phyloP scores from a whole-genome alignment of 2,329 filamentous ascomycete genomes.

The Decorospora gaudefroyi region DNA sequence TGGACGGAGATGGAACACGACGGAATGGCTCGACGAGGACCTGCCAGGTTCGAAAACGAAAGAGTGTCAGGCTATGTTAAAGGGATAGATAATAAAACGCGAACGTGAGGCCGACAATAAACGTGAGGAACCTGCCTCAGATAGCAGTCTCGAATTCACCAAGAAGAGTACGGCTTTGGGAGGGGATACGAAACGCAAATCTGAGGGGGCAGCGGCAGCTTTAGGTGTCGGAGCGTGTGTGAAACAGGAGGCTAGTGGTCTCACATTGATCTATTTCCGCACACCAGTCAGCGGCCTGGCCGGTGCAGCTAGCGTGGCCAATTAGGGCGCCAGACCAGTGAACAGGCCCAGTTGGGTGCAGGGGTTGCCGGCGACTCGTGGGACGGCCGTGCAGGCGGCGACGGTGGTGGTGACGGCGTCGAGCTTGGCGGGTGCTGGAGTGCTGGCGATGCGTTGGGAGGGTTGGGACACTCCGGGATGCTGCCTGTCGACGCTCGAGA shows the following conservation, averaged over 20 bases:
- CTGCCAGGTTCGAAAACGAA: slow-evolving; percentile 46
- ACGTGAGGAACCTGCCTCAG: slow-evolving; percentile 44
- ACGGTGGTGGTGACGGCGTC: slow-evolving; percentile 18
- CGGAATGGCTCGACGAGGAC: slow-evolving; percentile 42
- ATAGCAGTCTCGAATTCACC: slow-evolving; percentile 44
- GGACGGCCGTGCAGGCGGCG: slow-evolving; percentile 21
- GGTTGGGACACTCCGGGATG: slow-evolving; percentile 2
- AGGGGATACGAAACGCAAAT: slow-evolving; percentile 46
- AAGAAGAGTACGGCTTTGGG: slow-evolving; percentile 42
- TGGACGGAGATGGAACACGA: slow-evolving; percentile 31
- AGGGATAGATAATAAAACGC: slow-evolving; percentile 42
- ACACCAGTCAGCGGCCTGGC: slow-evolving; percentile 34
- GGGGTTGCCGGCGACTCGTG: slow-evolving; percentile 30
- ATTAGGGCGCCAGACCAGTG: slow-evolving; percentile 24
- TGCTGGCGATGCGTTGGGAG: slow-evolving; percentile 1
- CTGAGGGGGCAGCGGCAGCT: slow-evolving; percentile 47
- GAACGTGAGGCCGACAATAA: slow-evolving; percentile 21
- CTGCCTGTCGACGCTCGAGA: too few relatives aligned
- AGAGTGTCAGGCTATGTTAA: slow-evolving; percentile 45
- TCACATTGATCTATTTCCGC: slow-evolving; percentile 45
- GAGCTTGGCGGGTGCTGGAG: slow-evolving; percentile 11
- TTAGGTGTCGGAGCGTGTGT: slow-evolving; percentile 49
- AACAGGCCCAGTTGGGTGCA: slow-evolving; percentile 8
- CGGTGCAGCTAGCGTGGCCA: slow-evolving; percentile 32
- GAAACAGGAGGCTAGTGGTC: slow-evolving; percentile 49